Evolutionary conservation across 805 yeast genomes (phyloP).

Genomic region (Ogataea polymorpha): DNA sequence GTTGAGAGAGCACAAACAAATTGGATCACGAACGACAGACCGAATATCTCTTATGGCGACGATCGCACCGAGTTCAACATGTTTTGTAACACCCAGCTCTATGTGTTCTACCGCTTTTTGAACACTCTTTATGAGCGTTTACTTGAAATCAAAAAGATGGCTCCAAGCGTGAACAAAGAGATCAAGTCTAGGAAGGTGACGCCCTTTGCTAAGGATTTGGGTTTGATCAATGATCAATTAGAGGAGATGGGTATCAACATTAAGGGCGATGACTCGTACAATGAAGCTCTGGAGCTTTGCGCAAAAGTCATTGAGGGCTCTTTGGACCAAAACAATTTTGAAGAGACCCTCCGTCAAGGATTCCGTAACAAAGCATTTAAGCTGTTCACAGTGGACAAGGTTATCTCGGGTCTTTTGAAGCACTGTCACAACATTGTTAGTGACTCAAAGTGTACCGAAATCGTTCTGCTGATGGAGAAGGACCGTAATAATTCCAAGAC

Average conservation of each 20-base stretch:
- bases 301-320: slow-evolving; percentile 83
- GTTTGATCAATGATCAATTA: slow-evolving; percentile 73
- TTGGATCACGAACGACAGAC: slow-evolving; percentile 34
- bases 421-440: slow-evolving; percentile 83
- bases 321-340: slow-evolving; percentile 90
- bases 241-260: slow-evolving; percentile 78
- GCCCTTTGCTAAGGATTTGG: slow-evolving; percentile 83
- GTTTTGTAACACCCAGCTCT: slow-evolving; percentile 85
- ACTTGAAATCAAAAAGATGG: slow-evolving; percentile 68
- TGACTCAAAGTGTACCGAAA: slow-evolving; percentile 77
- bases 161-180: slow-evolving; percentile 69
- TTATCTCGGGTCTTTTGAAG: slow-evolving; percentile 76
- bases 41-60: slow-evolving; percentile 26
- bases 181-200: slow-evolving; percentile 60
- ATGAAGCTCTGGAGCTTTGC: slow-evolving; percentile 72
- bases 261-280: slow-evolving; percentile 65
- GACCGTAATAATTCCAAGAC: slow-evolving; percentile 67
- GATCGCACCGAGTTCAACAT: slow-evolving; percentile 62
- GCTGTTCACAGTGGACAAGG: slow-evolving; percentile 89
- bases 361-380: slow-evolving; percentile 91
- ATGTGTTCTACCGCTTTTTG: slow-evolving; percentile 84
- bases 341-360: slow-evolving; percentile 92
- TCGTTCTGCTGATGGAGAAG: slow-evolving; percentile 74
- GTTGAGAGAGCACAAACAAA: slow-evolving; percentile 32
- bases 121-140: slow-evolving; percentile 79